Evolutionary conservation across 2,329 filamentous ascomycete genomes (phyloP).

Genomic region (Ploettnerulaceae sp.): DNA sequence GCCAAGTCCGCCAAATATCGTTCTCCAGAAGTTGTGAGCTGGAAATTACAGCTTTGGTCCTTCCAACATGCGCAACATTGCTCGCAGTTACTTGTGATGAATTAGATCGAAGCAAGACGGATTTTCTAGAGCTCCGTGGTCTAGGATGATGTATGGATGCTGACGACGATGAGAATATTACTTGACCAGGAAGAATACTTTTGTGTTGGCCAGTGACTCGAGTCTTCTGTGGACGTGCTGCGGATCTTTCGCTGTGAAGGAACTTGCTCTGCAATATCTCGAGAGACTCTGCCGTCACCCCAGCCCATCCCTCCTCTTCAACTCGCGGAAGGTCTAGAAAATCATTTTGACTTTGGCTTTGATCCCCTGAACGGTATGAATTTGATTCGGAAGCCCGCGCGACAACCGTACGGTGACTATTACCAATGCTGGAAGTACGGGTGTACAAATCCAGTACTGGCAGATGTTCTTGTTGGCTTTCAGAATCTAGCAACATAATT

Average conservation of each 20-base stretch:
- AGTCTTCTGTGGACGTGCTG: background rate
- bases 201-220: background rate
- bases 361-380: background rate
- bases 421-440: background rate
- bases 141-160: conserved; percentile 27
- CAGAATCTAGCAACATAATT: conserved; percentile 30
- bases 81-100: conserved; percentile 23
- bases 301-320: conserved; percentile 1
- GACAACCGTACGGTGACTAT: background rate
- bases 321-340: background rate
- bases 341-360: background rate
- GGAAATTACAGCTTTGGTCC: conserved; percentile 13
- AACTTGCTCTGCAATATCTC: background rate
- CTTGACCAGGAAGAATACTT: background rate
- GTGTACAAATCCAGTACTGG: background rate
- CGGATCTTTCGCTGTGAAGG: background rate
- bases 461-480: conserved; percentile 1
- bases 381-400: background rate
- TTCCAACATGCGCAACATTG: conserved; percentile 27
- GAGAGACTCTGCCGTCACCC: conserved; percentile 2
- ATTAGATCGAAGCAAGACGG: conserved; percentile 20
- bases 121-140: conserved; percentile 25
- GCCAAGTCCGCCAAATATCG: conserved; percentile 31
- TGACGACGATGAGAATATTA: conserved; percentile 20
- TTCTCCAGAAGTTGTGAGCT: conserved; percentile 27